These are phyloP conservation scores for Helotiales sp. DNA, from an alignment of 2,329 filamentous ascomycete species.

Conservation along the genomic window DNA sequence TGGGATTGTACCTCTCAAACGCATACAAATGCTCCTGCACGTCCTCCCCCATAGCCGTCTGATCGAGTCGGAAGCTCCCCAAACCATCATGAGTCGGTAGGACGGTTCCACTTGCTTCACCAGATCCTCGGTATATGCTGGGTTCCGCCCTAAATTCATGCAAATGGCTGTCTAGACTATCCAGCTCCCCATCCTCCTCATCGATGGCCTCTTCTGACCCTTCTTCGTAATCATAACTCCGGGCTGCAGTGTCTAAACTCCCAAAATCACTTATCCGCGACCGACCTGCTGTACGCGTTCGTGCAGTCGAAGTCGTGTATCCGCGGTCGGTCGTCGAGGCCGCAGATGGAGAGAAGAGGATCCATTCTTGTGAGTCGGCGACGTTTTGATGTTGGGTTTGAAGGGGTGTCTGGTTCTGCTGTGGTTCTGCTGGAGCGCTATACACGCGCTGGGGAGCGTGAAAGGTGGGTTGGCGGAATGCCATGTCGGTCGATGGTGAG, in stretches of 20 bases:
- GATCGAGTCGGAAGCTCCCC: conserved; percentile 77
- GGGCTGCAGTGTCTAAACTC: conserved; percentile 72
- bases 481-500: conserved; percentile 48
- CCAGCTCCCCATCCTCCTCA: conserved; percentile 76
- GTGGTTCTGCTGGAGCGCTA: conserved; percentile 47
- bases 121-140: conserved; percentile 40
- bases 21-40: conserved; percentile 87
- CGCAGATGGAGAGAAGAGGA: conserved; percentile 84
- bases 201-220: conserved; percentile 67
- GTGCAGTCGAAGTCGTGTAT: conserved; percentile 67
- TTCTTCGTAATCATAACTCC: conserved; percentile 59
- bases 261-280: conserved; percentile 82
- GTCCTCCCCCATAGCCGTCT: conserved; percentile 56
- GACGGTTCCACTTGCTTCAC: conserved; percentile 56
- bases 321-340: conserved; percentile 71
- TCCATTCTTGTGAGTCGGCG: conserved; percentile 89
- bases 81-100: conserved; percentile 93
- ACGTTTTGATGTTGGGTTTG: conserved; percentile 42
- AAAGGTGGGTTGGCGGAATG: conserved; percentile 64
- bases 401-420: conserved; percentile 39
- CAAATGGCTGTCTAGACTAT: conserved; percentile 90
- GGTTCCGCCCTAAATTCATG: conserved; percentile 78
- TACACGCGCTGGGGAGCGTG: conserved; percentile 56
- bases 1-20: conserved; percentile 84
- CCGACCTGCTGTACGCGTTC: conserved; percentile 68